Evolutionary conservation across 805 yeast species (phyloP), one percentile per base, ranked within the genome.

Genomic region (Ogataea nakhonphanomensis): DNA sequence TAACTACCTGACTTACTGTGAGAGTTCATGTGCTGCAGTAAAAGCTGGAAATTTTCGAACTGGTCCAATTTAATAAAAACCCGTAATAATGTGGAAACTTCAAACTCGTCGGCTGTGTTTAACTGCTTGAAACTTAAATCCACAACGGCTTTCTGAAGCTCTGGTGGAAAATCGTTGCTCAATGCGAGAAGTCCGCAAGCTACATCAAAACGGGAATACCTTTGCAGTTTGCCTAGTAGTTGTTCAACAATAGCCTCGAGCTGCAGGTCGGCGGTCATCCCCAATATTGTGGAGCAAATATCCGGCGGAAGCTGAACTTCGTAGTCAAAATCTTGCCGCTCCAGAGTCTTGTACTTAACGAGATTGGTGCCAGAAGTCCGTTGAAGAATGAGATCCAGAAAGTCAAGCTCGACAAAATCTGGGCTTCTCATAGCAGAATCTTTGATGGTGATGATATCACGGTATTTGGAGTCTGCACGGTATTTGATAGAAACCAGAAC

Each of bases 401-500:
- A 8, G 24, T 42, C 40, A 31, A 40, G 42, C 27, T 35, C 41
- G 4, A 43, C 35, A 21, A 38, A 35, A 4, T 25, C 9, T 20
- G 37, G 35, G 8, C 36, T 30, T 37, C 50, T 39, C 11, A 28
- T 7, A 14, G 43, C 44, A 12, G 42, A 41, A 28, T 53, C 51
- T 30, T 54, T 57, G 7, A 50, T 22, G 23, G 43, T 49, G 2
- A 53, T 27, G 9, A 45, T 37, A 8, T 49, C 44, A n/a, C 35
- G 29, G 27, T 57, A 55, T 23, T 46, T 38, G 3, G 35, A 9
- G 3, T 46, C 52, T 6, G 39, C 25, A 14, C 31, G 26, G n/a
- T 34, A 33, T 25, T 37, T 37, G 5, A 51, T 37, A 3, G 56
- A 30, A 3, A 4, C 12, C 25, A 13, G 25, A 4, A 57, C 32